These are phyloP conservation scores for Cocos nucifera DNA, from an alignment of 176 grass and related monocot species.

Conservation along the genomic window DNA sequence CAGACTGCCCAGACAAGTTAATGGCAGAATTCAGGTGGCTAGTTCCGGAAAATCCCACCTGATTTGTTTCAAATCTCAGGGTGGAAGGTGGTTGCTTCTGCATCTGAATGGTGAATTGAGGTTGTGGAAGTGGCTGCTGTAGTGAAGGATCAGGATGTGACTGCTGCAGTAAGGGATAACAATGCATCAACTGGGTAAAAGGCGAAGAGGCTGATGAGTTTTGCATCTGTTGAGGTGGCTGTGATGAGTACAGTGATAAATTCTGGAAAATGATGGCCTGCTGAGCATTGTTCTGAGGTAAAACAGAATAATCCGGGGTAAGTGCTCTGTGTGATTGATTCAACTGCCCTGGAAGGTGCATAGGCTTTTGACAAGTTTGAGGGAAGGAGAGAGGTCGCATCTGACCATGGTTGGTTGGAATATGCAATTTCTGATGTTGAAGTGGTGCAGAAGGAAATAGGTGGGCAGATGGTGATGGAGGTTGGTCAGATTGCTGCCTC, in stretches of 20 bases:
- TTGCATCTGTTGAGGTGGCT: slow-evolving; percentile 26
- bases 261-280: slow-evolving; percentile 7
- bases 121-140: slow-evolving; percentile 21
- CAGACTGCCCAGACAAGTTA: slow-evolving; percentile 21
- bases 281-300: slow-evolving; percentile 25
- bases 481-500: slow-evolving; percentile 51
- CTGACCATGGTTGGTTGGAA: slow-evolving; percentile 34
- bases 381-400: slow-evolving; percentile 32
- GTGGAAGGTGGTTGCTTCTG: slow-evolving; percentile 12
- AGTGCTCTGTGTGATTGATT: slow-evolving; percentile 14
- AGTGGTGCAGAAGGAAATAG: slow-evolving; percentile 26
- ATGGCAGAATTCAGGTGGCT: slow-evolving; percentile 19
- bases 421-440: slow-evolving; percentile 36
- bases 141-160: slow-evolving; percentile 21
- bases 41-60: slow-evolving; percentile 23
- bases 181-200: slow-evolving; percentile 18
- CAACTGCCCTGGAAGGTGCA: slow-evolving; percentile 19
- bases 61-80: background rate
- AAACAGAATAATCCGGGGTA: slow-evolving; percentile 16
- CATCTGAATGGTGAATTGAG: slow-evolving; percentile 9
- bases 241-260: slow-evolving; percentile 8
- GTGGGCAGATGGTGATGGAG: slow-evolving; percentile 37
- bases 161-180: slow-evolving; percentile 20
- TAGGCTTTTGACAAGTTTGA: slow-evolving; percentile 25
- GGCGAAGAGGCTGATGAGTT: slow-evolving; percentile 27